Conservation (phyloP, 2,329 filamentous ascomycete species). For the Trichophyton equinum region DNA sequence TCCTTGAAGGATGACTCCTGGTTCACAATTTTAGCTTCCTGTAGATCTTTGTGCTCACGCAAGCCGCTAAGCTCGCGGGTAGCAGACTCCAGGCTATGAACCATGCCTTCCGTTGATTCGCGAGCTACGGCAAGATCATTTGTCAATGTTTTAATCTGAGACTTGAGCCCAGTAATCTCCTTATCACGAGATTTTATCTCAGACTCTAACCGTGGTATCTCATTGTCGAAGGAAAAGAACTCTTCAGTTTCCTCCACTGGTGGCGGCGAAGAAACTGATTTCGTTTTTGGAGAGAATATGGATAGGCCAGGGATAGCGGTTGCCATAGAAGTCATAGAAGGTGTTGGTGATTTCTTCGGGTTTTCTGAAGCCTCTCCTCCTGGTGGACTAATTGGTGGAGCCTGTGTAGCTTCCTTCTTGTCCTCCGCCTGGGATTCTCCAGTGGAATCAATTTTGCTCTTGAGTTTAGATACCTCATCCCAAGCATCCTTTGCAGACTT, state of each 20-base stretch:
- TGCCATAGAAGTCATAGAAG: slow-evolving; percentile 21
- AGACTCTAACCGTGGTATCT: slow-evolving; percentile 67
- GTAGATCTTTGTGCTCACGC: slow-evolving; percentile 40
- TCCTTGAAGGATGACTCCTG: slow-evolving; percentile 30
- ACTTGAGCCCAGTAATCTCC: slow-evolving; percentile 58
- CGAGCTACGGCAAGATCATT: slow-evolving; percentile 58
- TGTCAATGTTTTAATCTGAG: slow-evolving; percentile 55
- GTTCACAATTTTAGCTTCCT: slow-evolving; percentile 36
- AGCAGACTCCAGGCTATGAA: slow-evolving; percentile 52
- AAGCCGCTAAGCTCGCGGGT: slow-evolving; percentile 50
- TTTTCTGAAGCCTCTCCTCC: slow-evolving; percentile 19
- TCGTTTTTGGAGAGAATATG: slow-evolving; percentile 28
- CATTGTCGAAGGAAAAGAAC: slow-evolving; percentile 85
- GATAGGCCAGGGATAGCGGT: slow-evolving; percentile 24
- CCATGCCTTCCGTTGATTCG: slow-evolving; percentile 56
- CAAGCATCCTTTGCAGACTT: slow-evolving; percentile 49
- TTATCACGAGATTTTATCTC: slow-evolving; percentile 58
- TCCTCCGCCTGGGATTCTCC: slow-evolving; percentile 18
- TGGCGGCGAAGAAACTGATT: slow-evolving; percentile 22
- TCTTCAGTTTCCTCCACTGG: slow-evolving; percentile 44
- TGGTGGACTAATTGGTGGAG: slow-evolving; percentile 22
- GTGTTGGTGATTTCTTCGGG: slow-evolving; percentile 21
- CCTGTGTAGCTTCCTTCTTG: slow-evolving; percentile 30
- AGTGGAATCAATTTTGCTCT: slow-evolving; percentile 26
- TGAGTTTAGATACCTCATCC: slow-evolving; percentile 51